Percentiles rank a stretch among this genome's conserved stretches.
phyloP scores from a whole-genome alignment of 129 eudicot species.

The Sambucus nigra region DNA sequence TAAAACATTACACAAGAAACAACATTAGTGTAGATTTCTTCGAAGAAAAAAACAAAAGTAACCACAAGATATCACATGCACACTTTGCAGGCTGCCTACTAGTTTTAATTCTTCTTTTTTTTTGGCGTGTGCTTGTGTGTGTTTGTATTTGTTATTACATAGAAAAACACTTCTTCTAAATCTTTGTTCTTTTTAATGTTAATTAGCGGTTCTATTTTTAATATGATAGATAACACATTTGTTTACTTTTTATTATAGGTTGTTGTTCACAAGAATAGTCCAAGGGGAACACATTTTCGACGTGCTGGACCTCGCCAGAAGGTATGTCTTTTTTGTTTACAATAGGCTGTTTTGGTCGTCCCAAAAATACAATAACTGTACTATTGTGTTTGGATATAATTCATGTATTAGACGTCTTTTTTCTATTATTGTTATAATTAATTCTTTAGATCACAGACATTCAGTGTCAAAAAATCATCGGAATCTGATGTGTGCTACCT shows the following conservation, averaged over 20 bases:
- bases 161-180: neutral
- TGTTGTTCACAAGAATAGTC: conserved; percentile 75
- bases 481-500: too few species aligned
- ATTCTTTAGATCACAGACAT: too few species aligned
- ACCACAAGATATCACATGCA: neutral
- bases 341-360: too few species aligned
- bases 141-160: too few species aligned
- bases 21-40: neutral
- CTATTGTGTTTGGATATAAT: too few species aligned
- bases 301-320: conserved; percentile 96
- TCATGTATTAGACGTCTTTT: too few species aligned
- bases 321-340: conserved; percentile 25
- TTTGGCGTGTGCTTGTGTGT: neutral
- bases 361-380: too few species aligned
- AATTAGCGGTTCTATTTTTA: neutral
- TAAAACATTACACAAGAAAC: too few species aligned
- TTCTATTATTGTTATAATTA: too few species aligned
- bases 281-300: conserved; percentile 83
- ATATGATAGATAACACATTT: neutral
- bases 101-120: too few species aligned
- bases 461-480: too few species aligned
- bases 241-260: conserved; percentile 22
- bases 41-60: too few species aligned
- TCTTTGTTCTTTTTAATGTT: neutral
- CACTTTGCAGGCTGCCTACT: neutral